A percentile compares a stretch with the other conserved stretches of the same genome.
phyloP scores from a whole-genome alignment of 2,329 filamentous ascomycete genomes.

The Beauveria sp. region DNA sequence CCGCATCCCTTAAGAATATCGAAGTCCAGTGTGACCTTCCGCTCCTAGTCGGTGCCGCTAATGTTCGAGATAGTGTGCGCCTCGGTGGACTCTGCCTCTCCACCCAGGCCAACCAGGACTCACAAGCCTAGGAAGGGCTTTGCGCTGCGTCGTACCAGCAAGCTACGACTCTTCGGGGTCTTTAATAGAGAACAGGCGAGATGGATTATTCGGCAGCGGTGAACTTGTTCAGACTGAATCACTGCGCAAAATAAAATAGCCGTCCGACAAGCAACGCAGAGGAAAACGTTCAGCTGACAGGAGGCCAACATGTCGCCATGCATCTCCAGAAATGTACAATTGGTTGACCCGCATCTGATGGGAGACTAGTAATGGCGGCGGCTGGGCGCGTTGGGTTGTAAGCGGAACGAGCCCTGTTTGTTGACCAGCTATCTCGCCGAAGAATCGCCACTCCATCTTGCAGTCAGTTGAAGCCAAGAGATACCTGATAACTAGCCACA shows the following conservation, averaged over 20 bases:
- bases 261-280: too few relatives aligned
- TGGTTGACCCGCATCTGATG: background rate
- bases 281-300: background rate
- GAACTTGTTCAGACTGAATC: too few relatives aligned
- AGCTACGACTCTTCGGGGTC: background rate
- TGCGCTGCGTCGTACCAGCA: background rate
- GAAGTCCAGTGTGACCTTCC: background rate
- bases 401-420: too few relatives aligned
- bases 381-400: background rate
- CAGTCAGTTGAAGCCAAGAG: background rate
- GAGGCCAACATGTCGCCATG: conserved; percentile 1
- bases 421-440: background rate
- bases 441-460: background rate
- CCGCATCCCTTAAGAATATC: conserved; percentile 6
- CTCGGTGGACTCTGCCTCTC: background rate
- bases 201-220: background rate
- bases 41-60: background rate
- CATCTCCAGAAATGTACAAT: conserved; percentile 7
- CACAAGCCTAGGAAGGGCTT: background rate
- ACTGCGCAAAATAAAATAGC: too few relatives aligned
- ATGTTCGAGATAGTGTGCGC: background rate
- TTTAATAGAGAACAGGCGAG: background rate
- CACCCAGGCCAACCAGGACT: background rate
- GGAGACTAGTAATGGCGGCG: background rate
- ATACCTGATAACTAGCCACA: background rate